These are phyloP conservation scores for Fraxinus americana DNA, from an alignment of 257 asterid genomes.

Conservation along the genomic window DNA sequence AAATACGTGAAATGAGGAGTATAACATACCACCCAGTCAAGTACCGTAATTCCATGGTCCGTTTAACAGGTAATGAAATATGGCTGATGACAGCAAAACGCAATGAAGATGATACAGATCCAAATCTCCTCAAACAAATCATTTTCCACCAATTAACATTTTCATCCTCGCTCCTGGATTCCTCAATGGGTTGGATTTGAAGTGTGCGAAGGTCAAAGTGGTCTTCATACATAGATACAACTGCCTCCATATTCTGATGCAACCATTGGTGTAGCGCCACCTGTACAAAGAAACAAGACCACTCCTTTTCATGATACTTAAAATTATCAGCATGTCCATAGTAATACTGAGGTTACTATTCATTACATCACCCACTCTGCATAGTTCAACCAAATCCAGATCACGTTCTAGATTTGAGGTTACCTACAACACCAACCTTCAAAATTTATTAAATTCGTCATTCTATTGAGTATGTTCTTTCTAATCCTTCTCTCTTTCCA, in stretches of 20 bases:
- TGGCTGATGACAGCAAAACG: constrained; percentile 54
- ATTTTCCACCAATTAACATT: constrained; percentile 76
- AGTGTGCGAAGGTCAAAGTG: constrained; percentile 78
- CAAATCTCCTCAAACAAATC: constrained; percentile 48
- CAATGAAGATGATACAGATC: constrained; percentile 37
- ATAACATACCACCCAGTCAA: constrained; percentile 82
- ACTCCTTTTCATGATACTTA: constrained; percentile 18
- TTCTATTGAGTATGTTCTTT: background rate
- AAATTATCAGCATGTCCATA: background rate
- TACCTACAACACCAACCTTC: background rate
- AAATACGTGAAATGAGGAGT: constrained; percentile 7
- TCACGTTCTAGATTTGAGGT: background rate
- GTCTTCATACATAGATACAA: constrained; percentile 93
- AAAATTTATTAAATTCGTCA: background rate
- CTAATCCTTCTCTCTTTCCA: background rate
- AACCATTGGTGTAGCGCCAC: constrained; percentile 87
- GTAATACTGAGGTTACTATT: background rate
- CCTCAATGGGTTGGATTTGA: constrained; percentile 49
- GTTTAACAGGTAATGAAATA: constrained; percentile 69
- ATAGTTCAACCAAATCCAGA: background rate
- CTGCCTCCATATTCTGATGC: constrained; percentile 90
- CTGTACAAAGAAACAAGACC: constrained; percentile 41
- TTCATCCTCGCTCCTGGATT: constrained; percentile 38
- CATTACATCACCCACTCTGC: background rate
- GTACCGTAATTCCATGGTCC: constrained; percentile 89